A percentile compares a stretch with the other conserved stretches of the same genome.
Conservation (phyloP, 2,329 filamentous ascomycete species). For the Xylaria sp. region DNA sequence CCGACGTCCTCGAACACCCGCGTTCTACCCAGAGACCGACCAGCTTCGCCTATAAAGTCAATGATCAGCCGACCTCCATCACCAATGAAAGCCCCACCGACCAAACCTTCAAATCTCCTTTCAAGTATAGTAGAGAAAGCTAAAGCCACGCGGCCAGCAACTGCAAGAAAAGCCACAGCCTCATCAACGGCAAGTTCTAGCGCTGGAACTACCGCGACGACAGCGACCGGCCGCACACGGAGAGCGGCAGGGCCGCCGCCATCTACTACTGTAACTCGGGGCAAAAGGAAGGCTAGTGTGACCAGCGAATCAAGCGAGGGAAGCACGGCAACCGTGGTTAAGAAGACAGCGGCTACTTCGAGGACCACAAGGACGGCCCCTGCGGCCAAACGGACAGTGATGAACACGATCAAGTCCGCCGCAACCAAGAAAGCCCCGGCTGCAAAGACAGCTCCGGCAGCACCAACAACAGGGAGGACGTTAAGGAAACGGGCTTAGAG, state of each 20-base stretch:
- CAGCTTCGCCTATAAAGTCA: conserved; percentile 65
- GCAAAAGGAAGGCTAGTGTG: conserved; percentile 64
- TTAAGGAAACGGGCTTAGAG: conserved; percentile 62
- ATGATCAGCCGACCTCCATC: conserved; percentile 55
- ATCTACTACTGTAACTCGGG: conserved; percentile 57
- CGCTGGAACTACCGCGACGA: conserved; percentile 43
- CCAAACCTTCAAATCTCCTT: conserved; percentile 57
- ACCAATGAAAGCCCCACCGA: conserved; percentile 52
- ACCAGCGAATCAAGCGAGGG: conserved; percentile 71
- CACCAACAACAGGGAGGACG: conserved; percentile 59
- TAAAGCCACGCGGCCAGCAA: conserved; percentile 62
- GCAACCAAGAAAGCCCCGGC: conserved; percentile 61
- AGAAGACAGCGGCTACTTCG: conserved; percentile 57
- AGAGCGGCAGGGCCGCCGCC: conserved; percentile 53
- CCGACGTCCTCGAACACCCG: conserved; percentile 85
- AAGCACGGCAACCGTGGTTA: conserved; percentile 72
- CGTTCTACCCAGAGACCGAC: conserved; percentile 64
- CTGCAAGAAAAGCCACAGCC: conserved; percentile 58
- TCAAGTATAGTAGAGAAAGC: conserved; percentile 70
- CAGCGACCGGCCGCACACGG: conserved; percentile 48
- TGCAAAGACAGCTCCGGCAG: conserved; percentile 54
- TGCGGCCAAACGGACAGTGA: conserved; percentile 61
- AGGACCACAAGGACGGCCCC: conserved; percentile 53
- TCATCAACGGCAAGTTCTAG: conserved; percentile 57
- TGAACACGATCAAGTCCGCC: conserved; percentile 62